Evolutionary conservation across 352 stramenopile genomes (phyloP).

Genomic region (Paralagenidium karlingii): DNA sequence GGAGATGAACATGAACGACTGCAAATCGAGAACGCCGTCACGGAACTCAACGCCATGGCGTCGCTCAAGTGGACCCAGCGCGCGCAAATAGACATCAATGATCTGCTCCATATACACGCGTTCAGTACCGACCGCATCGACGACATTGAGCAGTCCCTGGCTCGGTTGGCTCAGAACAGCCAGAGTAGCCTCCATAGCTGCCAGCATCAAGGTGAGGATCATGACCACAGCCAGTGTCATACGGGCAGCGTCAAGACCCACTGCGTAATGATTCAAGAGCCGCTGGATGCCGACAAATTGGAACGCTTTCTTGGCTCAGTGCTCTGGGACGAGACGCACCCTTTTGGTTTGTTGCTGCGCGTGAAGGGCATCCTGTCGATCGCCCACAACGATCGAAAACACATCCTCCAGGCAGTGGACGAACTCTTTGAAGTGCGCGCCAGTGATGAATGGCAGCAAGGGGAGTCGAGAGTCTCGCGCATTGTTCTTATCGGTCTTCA

Average conservation of each 20-base stretch:
- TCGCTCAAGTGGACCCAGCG: slow-evolving; percentile 46
- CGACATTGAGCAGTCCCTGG: slow-evolving; percentile 35
- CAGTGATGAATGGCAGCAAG: slow-evolving; percentile 38
- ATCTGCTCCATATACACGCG: slow-evolving; percentile 68
- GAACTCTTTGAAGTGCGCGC: slow-evolving; percentile 70
- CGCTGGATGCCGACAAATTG: slow-evolving; percentile 33
- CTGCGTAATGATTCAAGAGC: slow-evolving; percentile 30
- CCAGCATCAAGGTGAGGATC: neutral
- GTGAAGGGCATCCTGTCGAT: slow-evolving; percentile 63
- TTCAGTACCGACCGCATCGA: slow-evolving; percentile 56
- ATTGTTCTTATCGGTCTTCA: slow-evolving; percentile 53
- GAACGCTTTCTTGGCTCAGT: slow-evolving; percentile 61
- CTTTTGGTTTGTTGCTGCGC: slow-evolving; percentile 28
- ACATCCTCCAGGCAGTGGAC: slow-evolving; percentile 72
- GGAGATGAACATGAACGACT: slow-evolving; percentile 25
- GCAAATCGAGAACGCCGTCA: slow-evolving; percentile 25
- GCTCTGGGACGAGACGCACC: slow-evolving; percentile 43
- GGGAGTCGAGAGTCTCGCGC: slow-evolving; percentile 14
- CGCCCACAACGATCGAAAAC: slow-evolving; percentile 36
- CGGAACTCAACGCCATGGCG: slow-evolving; percentile 53
- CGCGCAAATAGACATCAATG: slow-evolving; percentile 37
- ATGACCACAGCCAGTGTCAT: slow-evolving; percentile 10
- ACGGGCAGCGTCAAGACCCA: slow-evolving; percentile 61
- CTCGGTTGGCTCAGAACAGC: neutral
- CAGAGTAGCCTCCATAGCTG: neutral